Evolutionary conservation across 345 rosid genomes (phyloP), one percentile per base, ranked within the genome.

Genomic region (Euphorbia tirucalli): DNA sequence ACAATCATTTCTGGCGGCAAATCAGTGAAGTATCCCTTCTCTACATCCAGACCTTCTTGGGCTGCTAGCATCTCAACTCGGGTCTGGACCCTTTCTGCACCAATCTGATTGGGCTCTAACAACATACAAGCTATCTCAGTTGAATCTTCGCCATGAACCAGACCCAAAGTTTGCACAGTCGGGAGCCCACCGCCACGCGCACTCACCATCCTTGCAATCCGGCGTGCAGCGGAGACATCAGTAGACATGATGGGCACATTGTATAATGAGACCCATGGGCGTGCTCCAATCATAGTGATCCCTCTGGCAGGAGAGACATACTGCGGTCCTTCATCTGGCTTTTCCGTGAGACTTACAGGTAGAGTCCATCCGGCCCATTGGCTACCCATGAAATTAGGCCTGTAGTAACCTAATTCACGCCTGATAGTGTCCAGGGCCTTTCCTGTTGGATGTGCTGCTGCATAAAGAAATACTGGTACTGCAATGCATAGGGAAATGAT

Each of bases 131-230:
- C 90, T 19, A 86, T 83, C 83, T 86, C 90, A 6, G 78, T 71
- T 0, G 82, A 76, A 67, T 75, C 85, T 60, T 86, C 86, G 1
- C 89, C 89, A 1, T 88, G 88, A 50, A 75, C 79, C 52, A 88
- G 70, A 22, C 57, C 87, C 37, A 88, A 5, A 7, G 93, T 79
- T n/a, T 86, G 90, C 65, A 86, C 90, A 0, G 83, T 85, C 0
- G 90, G 89, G 10, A 86, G 88, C 30, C 93, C 89, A 1, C 93
- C 90, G 0, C 90, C 93, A 5, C 90, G 77, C 7, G 87, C 89
- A 60, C 90, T 88, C 35, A 88, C 93, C 84, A 78, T 79, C 52
- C 83, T 76, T 1, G 87, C 89, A 32, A 88, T 86, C n/a, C 24
- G 71, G 0, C 87, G 84, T 30, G 81, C 78, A 0, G 69, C 58